Evolutionary conservation across 495 filamentous ascomycete genomes (phyloP), one percentile per base, ranked within the genome.

Genomic region (Baudoinia panamericana): DNA sequence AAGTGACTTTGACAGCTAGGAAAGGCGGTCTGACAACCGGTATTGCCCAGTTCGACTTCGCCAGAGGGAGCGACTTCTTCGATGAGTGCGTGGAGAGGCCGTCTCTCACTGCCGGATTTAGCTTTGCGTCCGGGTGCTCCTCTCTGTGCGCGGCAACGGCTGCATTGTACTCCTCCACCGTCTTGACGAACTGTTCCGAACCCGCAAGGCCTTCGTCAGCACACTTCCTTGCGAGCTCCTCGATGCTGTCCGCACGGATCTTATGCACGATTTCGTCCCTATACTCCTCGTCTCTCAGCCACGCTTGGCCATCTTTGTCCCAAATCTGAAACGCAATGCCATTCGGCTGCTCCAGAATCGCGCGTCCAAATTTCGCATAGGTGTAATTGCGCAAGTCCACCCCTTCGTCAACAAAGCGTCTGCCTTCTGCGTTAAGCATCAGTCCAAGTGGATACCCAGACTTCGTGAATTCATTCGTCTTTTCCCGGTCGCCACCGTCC

Each of bases 391-490:
- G 60, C 39, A 75, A 52, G 50, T 80, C 75, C 10, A 64, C 48
- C 4, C 75, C 75, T 45, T 80, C 75, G 48, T 80, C 75, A 1
- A 78, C 71, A 47, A 79, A 79, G 11, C 75, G 56, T 22, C 64
- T 52, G 1, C 76, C 76, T 1, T 68, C 47, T 0, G 53, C 35
- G 39, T 80, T 79, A 10, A 79, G 34, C 70, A 76, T 78, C 4
- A 80, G 38, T 0, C 74, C 76, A 0, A 80, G 57, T 2, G 76
- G 76, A 41, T 79, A 80, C 3, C 76, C 76, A 12, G 66, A 72
- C 45, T 78, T 80, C 5, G 76, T 80, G 51, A 67, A 80, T 54
- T 75, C 64, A 38, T 80, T 80, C 30, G 73, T 71, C 5, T 70
- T 41, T 11, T 52, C 59, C 5, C 68, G 63, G 34, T 77, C 64